Evolutionary conservation across 768 basidiomycete species (phyloP).

Genomic region (Pilatotrama ljubarskyi): DNA sequence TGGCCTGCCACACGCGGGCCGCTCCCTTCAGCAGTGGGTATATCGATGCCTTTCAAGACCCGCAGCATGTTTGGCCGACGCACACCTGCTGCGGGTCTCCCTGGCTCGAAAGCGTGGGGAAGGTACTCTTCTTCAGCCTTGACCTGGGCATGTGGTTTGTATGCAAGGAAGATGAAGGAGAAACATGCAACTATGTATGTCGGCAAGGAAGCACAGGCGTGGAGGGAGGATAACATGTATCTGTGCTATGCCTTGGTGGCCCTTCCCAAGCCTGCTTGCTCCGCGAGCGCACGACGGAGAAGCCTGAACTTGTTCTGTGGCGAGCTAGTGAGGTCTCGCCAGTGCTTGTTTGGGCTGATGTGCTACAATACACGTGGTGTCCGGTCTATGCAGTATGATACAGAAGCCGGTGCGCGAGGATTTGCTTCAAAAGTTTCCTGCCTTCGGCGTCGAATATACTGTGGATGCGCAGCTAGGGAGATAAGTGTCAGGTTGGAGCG

Average conservation of each 20-base stretch:
- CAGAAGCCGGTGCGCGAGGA: too few species aligned
- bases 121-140: conserved; percentile 16
- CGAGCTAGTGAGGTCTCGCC: too few species aligned
- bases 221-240: conserved; percentile 27
- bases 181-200: conserved; percentile 17
- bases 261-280: too few species aligned
- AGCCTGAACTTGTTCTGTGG: too few species aligned
- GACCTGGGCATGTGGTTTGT: background rate
- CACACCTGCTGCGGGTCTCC: background rate
- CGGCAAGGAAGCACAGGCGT: conserved; percentile 30
- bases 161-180: conserved; percentile 2
- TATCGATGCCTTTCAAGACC: conserved; percentile 13
- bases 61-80: background rate
- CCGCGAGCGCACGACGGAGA: too few species aligned
- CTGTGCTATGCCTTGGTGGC: conserved; percentile 24
- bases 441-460: too few species aligned
- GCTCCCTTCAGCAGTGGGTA: conserved; percentile 28
- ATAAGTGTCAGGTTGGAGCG: too few species aligned
- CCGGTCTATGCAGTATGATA: too few species aligned
- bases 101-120: background rate
- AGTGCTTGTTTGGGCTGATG: too few species aligned
- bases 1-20: background rate
- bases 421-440: too few species aligned
- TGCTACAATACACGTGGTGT: too few species aligned
- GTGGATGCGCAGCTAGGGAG: too few species aligned